Percentiles rank a stretch among this genome's conserved stretches.
Evolutionary conservation across 345 rosid genomes (phyloP).

Genomic region (Conringia planisiliqua): DNA sequence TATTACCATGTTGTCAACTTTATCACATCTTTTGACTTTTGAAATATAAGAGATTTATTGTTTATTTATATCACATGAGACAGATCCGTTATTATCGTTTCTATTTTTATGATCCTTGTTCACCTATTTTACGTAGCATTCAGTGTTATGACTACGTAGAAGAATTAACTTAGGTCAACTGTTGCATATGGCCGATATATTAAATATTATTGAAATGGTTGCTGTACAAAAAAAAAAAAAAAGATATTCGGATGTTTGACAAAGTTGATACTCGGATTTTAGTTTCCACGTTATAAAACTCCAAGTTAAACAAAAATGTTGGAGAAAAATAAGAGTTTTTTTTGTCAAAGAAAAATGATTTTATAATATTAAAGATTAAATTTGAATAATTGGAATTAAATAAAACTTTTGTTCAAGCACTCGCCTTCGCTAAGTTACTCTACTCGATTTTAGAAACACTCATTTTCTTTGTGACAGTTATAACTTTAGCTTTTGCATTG

Average conservation of each 20-base stretch:
- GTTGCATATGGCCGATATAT: neutral
- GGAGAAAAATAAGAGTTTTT: neutral
- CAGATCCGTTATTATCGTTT: conserved; percentile 35
- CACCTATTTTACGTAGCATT: conserved; percentile 19
- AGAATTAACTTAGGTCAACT: neutral
- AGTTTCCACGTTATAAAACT: neutral
- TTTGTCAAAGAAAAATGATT: neutral
- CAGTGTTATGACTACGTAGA: neutral
- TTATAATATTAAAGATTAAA: neutral
- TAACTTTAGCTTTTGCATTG: neutral
- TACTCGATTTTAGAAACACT: neutral
- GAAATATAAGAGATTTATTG: neutral
- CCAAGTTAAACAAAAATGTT: neutral
- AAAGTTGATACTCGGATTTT: neutral
- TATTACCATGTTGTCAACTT: neutral
- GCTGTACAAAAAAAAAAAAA: neutral
- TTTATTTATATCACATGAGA: conserved; percentile 25
- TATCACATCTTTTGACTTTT: conserved; percentile 11
- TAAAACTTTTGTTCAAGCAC: neutral
- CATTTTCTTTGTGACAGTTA: neutral
- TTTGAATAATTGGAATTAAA: neutral
- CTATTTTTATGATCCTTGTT: conserved; percentile 26
- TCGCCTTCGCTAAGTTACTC: neutral
- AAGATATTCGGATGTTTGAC: neutral
- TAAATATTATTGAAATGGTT: neutral